These are phyloP conservation scores for Monosporascus sp. DNA, from an alignment of 2,329 filamentous ascomycete genomes.

Conservation along the genomic window DNA sequence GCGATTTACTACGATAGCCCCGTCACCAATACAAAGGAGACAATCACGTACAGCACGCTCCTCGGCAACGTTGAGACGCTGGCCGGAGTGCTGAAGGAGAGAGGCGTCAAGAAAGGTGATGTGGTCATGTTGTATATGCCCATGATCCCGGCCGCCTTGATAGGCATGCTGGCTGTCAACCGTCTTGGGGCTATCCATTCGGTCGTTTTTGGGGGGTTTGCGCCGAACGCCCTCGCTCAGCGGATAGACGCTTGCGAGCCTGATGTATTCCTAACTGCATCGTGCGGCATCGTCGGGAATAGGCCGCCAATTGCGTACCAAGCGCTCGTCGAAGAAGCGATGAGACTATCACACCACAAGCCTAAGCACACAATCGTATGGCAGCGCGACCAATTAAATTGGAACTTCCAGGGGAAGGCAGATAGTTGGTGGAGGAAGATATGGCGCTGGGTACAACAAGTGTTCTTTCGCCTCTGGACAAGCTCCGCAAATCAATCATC, in stretches of 20 bases:
- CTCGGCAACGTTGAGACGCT: conserved; percentile 75
- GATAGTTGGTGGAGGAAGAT: conserved; percentile 57
- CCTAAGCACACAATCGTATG: conserved; percentile 71
- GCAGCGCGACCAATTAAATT: conserved; percentile 73
- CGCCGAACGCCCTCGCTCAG: conserved; percentile 73
- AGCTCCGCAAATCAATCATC: too few species aligned
- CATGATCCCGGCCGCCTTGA: conserved; percentile 87
- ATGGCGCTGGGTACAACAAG: too few species aligned
- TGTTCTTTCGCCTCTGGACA: too few species aligned
- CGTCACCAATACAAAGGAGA: conserved; percentile 67
- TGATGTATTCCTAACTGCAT: conserved; percentile 75
- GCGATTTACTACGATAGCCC: conserved; percentile 88
- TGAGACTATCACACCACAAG: conserved; percentile 63
- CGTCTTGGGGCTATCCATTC: conserved; percentile 83
- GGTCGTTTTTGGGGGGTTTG: conserved; percentile 91
- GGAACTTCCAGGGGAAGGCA: conserved; percentile 62
- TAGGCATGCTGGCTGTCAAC: conserved; percentile 76
- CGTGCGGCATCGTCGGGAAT: conserved; percentile 82
- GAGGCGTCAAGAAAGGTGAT: conserved; percentile 45
- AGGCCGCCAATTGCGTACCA: conserved; percentile 75
- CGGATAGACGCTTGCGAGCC: conserved; percentile 79
- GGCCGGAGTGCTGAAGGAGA: conserved; percentile 74
- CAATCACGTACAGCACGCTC: conserved; percentile 68
- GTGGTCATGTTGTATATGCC: conserved; percentile 77
- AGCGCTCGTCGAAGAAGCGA: conserved; percentile 68